Evolutionary conservation across 805 yeast species (phyloP).

Genomic region (Teunomyces tritomae): DNA sequence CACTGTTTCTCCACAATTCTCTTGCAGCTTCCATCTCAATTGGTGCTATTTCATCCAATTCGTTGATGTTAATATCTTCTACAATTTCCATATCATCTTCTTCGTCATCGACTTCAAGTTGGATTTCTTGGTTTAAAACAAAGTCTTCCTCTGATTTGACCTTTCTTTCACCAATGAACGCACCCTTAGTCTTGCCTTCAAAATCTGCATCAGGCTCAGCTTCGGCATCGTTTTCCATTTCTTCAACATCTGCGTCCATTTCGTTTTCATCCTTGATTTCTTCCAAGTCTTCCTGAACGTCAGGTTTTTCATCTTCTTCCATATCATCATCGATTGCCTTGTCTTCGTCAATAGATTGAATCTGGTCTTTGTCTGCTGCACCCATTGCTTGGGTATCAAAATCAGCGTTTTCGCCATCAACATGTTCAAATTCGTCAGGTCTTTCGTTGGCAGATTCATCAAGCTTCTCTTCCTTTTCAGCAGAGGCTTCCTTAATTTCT

Average conservation of each 20-base stretch:
- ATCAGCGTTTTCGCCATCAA: constrained; percentile 75
- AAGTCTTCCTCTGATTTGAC: constrained; percentile 30
- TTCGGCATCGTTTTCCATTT: constrained; percentile 28
- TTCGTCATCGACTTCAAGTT: constrained; percentile 14
- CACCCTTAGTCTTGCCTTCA: constrained; percentile 50
- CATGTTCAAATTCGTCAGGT: constrained; percentile 84
- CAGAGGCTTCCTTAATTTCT: constrained; percentile 71
- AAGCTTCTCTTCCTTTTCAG: constrained; percentile 32
- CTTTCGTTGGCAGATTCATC: constrained; percentile 60
- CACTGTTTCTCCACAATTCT: constrained; percentile 79
- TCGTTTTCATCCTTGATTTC: constrained; percentile 24
- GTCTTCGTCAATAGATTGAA: constrained; percentile 73
- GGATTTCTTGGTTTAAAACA: constrained; percentile 17
- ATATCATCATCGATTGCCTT: constrained; percentile 76
- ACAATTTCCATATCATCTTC: constrained; percentile 13
- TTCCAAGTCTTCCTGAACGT: constrained; percentile 5
- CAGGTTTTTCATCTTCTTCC: constrained; percentile 5
- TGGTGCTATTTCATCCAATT: constrained; percentile 34
- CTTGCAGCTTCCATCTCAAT: constrained; percentile 65
- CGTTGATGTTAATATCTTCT: constrained; percentile 9
- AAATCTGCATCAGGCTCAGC: constrained; percentile 42
- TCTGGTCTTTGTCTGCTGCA: constrained; percentile 77
- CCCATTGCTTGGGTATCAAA: constrained; percentile 91
- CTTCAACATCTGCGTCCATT: constrained; percentile 21
- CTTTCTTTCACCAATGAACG: constrained; percentile 47